A percentile compares a stretch with the other conserved stretches of the same genome.
phyloP scores from a whole-genome alignment of 192 early-diverging fungal species.

The Coemansia furcata region DNA sequence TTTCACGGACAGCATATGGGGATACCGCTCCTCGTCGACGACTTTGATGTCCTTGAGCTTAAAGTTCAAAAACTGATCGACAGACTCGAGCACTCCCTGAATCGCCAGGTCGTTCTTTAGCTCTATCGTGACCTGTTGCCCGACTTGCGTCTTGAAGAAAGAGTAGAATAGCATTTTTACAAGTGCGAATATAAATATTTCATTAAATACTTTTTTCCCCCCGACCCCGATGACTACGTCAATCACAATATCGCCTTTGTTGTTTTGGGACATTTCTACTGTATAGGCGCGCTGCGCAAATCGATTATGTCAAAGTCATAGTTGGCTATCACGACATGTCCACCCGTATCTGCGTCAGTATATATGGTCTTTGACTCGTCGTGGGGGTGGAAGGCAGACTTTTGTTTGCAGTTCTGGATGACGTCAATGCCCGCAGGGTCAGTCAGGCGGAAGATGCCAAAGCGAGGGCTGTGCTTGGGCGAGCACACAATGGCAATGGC shows the following conservation, averaged over 20 bases:
- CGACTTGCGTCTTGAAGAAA: constrained; percentile 99
- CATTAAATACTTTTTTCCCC: neutral
- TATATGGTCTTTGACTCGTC: constrained; percentile 38
- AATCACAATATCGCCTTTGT: neutral
- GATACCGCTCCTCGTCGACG: constrained; percentile 81
- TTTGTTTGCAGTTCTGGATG: constrained; percentile 68
- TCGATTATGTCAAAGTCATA: constrained; percentile 54
- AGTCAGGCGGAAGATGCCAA: constrained; percentile 84
- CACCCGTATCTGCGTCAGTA: constrained; percentile 38
- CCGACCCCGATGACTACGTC: neutral
- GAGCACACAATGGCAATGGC: constrained; percentile 91
- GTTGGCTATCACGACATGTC: constrained; percentile 40
- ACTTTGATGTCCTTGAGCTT: constrained; percentile 92
- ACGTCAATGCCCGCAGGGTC: constrained; percentile 81
- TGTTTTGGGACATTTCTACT: constrained; percentile 4
- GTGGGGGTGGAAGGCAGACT: constrained; percentile 81
- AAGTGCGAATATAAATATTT: neutral
- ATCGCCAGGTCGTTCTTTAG: constrained; percentile 98
- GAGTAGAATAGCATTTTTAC: constrained; percentile 91
- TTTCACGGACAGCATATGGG: constrained; percentile 98
- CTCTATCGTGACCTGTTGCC: constrained; percentile 93
- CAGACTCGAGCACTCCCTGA: constrained; percentile 88
- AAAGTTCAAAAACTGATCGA: constrained; percentile 99
- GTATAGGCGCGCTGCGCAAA: constrained; percentile 21
- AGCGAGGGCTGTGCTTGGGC: constrained; percentile 66